A percentile compares a stretch with the other conserved stretches of the same genome.
These are phyloP conservation scores for Pseudocercospora fuligena DNA, from an alignment of 2,329 filamentous ascomycete species.

Conservation along the genomic window DNA sequence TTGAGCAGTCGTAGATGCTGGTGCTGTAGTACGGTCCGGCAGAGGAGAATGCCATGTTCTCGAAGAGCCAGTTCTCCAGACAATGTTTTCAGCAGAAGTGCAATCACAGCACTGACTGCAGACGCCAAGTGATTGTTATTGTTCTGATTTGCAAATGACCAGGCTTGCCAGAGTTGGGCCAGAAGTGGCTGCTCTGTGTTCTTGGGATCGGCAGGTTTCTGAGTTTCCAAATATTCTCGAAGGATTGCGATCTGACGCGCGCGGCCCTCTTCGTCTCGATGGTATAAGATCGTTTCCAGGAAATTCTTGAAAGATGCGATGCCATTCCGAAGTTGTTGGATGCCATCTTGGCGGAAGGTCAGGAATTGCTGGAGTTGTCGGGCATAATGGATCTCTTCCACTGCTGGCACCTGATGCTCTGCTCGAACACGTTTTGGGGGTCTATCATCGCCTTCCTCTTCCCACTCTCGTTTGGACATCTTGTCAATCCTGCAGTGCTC, in stretches of 20 bases:
- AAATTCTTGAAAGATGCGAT: conserved; percentile 73
- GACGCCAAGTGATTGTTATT: conserved; percentile 83
- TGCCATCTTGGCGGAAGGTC: conserved; percentile 67
- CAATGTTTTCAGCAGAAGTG: conserved; percentile 78
- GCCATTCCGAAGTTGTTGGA: conserved; percentile 69
- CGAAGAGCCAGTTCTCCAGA: conserved; percentile 75
- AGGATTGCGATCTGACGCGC: conserved; percentile 63
- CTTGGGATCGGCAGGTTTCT: conserved; percentile 54
- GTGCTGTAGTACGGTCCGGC: conserved; percentile 79
- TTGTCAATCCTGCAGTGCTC: not conserved
- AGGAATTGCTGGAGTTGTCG: conserved; percentile 72
- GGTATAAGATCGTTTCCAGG: conserved; percentile 66
- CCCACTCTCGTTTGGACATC: conserved; percentile 39
- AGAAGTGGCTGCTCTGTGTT: conserved; percentile 70
- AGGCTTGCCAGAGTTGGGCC: conserved; percentile 81
- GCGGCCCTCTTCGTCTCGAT: conserved; percentile 56
- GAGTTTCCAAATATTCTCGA: conserved; percentile 69
- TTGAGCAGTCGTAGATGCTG: conserved; percentile 80
- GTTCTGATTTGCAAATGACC: conserved; percentile 79
- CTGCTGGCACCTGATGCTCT: conserved; percentile 47
- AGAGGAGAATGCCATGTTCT: conserved; percentile 75
- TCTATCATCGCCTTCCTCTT: conserved; percentile 24
- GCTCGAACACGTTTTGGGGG: conserved; percentile 40
- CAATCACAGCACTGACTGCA: conserved; percentile 77
- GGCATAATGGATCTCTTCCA: conserved; percentile 64